Percentiles rank a stretch among this genome's conserved stretches.
phyloP scores from a whole-genome alignment of 768 basidiomycete species.

The Lactarius sp. region DNA sequence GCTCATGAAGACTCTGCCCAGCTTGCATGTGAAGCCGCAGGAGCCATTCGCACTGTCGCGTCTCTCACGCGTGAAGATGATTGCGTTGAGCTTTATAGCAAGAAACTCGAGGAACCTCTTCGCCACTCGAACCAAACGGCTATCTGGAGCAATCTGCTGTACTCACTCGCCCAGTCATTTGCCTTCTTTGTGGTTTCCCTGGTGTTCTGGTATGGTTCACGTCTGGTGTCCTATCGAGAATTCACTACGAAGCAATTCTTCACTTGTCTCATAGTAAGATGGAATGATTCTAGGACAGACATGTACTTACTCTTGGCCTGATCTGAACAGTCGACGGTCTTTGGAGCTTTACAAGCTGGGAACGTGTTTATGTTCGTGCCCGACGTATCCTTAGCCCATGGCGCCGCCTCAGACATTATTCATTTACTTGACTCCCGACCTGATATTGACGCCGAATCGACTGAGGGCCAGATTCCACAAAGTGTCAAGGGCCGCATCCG shows the following conservation, averaged over 20 bases:
- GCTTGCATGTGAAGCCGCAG: conserved; percentile 86
- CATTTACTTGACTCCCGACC: conserved; percentile 63
- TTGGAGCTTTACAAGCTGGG: conserved; percentile 80
- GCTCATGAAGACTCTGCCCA: conserved; percentile 78
- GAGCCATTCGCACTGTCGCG: conserved; percentile 85
- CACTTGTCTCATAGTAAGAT: conserved; percentile 69
- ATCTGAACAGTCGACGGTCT: conserved; percentile 51
- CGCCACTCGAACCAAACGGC: conserved; percentile 54
- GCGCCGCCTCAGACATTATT: conserved; percentile 69
- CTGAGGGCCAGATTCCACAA: conserved; percentile 49
- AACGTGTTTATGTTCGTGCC: conserved; percentile 79
- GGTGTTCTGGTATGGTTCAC: conserved; percentile 71
- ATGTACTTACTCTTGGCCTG: neutral
- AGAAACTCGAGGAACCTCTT: conserved; percentile 70
- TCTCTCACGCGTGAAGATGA: conserved; percentile 81
- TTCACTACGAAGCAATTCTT: conserved; percentile 67
- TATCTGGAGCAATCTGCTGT: conserved; percentile 59
- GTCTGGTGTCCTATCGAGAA: conserved; percentile 52
- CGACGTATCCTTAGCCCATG: conserved; percentile 75
- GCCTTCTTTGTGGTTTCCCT: conserved; percentile 78
- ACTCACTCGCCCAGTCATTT: conserved; percentile 65
- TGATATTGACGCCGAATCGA: conserved; percentile 73
- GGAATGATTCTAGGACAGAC: neutral
- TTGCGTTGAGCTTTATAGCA: conserved; percentile 57
- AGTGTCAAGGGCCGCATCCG: conserved; percentile 54